These are phyloP conservation scores for Phytophthora pisi DNA, from an alignment of 352 stramenopile species.

Conservation along the genomic window DNA sequence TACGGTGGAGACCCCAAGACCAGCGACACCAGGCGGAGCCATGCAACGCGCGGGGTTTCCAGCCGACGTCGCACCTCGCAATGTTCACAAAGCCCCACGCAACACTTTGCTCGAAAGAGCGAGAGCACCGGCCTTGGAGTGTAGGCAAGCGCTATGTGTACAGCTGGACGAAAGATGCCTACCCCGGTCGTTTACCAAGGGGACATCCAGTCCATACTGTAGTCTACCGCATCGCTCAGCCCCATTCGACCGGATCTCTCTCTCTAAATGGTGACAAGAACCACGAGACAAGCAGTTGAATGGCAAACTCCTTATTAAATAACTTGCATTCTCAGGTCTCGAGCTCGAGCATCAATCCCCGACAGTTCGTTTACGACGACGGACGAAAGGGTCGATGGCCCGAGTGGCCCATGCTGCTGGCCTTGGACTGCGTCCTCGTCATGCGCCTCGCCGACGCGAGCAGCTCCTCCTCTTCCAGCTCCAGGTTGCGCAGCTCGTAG, in stretches of 20 bases:
- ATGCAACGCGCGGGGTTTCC: conserved; percentile 29
- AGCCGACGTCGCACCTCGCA: conserved; percentile 10
- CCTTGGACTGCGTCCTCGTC: conserved; percentile 31
- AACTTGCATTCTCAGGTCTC: conserved; percentile 19
- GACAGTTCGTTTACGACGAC: conserved; percentile 9
- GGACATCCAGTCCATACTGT: conserved; percentile 1
- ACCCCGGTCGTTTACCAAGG: neutral
- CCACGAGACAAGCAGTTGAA: neutral
- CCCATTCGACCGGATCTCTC: neutral
- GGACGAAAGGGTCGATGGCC: conserved; percentile 17
- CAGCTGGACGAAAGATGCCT: neutral
- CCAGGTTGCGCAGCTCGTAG: conserved; percentile 61
- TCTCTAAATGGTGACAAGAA: conserved; percentile 2
- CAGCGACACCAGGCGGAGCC: conserved; percentile 24
- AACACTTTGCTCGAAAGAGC: neutral
- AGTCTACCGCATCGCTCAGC: neutral
- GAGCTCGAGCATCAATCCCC: neutral
- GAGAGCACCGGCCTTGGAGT: neutral
- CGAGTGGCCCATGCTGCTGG: conserved; percentile 19
- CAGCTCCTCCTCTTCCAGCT: conserved; percentile 32
- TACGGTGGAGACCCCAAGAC: conserved; percentile 14
- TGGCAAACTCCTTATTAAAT: conserved; percentile 31
- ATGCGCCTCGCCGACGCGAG: conserved; percentile 30
- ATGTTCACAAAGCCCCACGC: neutral
- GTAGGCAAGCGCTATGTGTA: neutral